Evolutionary conservation across 352 stramenopile genomes (phyloP).

Genomic region (Phytopythium ostracodes): DNA sequence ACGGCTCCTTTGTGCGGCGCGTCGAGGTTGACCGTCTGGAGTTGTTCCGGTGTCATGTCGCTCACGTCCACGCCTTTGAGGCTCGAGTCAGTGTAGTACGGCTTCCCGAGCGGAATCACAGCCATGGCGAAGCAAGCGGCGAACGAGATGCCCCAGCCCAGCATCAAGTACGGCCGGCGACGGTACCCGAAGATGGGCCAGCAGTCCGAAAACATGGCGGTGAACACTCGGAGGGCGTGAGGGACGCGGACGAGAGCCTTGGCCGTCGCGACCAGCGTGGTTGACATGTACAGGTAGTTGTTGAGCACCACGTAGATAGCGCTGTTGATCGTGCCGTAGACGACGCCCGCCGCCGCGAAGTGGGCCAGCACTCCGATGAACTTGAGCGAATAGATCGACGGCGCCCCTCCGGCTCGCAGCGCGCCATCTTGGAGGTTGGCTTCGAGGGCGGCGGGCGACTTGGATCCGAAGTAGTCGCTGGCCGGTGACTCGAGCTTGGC

Average conservation of each 20-base stretch:
- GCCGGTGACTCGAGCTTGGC: constrained; percentile 13
- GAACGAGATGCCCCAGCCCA: constrained; percentile 52
- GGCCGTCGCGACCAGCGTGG: constrained; percentile 30
- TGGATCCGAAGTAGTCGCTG: constrained; percentile 13
- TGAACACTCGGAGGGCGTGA: constrained; percentile 43
- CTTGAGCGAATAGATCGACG: constrained; percentile 24
- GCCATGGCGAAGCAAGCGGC: constrained; percentile 42
- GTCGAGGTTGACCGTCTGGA: constrained; percentile 33
- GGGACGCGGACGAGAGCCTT: constrained; percentile 40
- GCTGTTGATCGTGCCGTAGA: constrained; percentile 29
- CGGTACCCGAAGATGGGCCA: constrained; percentile 79
- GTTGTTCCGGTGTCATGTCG: constrained; percentile 29
- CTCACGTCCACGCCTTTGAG: constrained; percentile 20
- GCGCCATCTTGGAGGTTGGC: constrained; percentile 14
- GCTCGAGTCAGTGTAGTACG: constrained; percentile 33
- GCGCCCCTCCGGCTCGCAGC: constrained; percentile 25
- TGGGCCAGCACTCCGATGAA: constrained; percentile 37
- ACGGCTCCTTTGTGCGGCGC: constrained; percentile 22
- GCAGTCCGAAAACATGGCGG: constrained; percentile 72
- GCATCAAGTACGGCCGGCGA: constrained; percentile 73
- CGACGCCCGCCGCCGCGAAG: constrained; percentile 26
- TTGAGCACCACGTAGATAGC: constrained; percentile 49
- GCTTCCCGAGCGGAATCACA: constrained; percentile 35
- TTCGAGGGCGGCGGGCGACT: constrained; percentile 17
- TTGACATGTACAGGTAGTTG: constrained; percentile 52